Evolutionary conservation across 1,139 yeast species (phyloP).

Genomic region (Sporopachydermia cereana): DNA sequence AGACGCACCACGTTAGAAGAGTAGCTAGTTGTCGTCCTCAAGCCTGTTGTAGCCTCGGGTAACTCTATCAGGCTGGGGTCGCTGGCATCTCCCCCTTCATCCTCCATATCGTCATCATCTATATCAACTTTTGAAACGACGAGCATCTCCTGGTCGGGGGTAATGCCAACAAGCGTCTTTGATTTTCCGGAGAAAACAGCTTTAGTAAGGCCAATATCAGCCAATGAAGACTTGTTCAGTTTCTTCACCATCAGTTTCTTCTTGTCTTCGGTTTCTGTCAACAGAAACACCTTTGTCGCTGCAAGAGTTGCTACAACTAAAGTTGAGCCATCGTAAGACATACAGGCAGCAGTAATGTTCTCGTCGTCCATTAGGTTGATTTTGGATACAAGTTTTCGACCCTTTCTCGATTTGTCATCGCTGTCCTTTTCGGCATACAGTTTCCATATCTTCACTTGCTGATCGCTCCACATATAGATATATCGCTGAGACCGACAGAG

Average conservation of each 20-base stretch:
- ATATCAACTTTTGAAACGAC: background rate
- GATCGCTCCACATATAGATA: conserved; percentile 73
- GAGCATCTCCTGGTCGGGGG: background rate
- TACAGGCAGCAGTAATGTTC: conserved; percentile 58
- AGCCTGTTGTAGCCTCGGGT: conserved; percentile 21
- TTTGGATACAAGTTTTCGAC: conserved; percentile 45
- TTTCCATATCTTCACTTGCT: conserved; percentile 46
- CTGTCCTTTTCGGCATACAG: conserved; percentile 30
- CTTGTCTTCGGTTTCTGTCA: conserved; percentile 27
- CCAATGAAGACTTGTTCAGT: conserved; percentile 31
- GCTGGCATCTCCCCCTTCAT: conserved; percentile 26
- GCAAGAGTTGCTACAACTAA: conserved; percentile 64
- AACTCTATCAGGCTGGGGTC: conserved; percentile 24
- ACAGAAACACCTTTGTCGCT: conserved; percentile 56
- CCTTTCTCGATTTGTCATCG: conserved; percentile 20
- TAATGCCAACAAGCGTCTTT: background rate
- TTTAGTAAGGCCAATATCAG: conserved; percentile 8
- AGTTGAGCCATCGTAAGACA: conserved; percentile 53
- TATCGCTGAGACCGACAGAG: conserved; percentile 38
- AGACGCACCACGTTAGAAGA: conserved; percentile 30
- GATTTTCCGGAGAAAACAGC: conserved; percentile 4
- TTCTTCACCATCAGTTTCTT: conserved; percentile 40
- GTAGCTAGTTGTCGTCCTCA: conserved; percentile 26
- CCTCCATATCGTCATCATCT: too few species aligned
- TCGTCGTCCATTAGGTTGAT: conserved; percentile 66